A percentile compares a stretch with the other conserved stretches of the same genome.
Evolutionary conservation across 2,329 filamentous ascomycete species (phyloP).

Genomic region (Diaporthe amygdali): DNA sequence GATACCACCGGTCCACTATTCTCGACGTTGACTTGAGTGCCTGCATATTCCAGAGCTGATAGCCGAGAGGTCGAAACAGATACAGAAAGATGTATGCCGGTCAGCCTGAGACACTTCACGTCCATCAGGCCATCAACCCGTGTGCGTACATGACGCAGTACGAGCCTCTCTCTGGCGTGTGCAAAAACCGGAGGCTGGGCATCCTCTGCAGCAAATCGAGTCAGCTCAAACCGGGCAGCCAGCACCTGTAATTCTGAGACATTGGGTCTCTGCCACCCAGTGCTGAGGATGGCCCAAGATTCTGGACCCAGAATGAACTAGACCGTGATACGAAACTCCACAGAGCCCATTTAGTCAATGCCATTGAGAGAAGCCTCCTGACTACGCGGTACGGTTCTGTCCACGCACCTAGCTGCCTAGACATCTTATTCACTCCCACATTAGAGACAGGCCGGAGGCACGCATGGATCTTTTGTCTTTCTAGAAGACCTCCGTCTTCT

Average conservation of each 20-base stretch:
- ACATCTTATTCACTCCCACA: neutral
- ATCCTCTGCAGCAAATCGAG: neutral
- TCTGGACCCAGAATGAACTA: neutral
- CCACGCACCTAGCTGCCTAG: neutral
- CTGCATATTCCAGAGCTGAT: too few species aligned
- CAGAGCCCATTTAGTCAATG: slow-evolving; percentile 1
- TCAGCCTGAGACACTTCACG: too few species aligned
- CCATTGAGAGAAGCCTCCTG: neutral
- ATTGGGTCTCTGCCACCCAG: neutral
- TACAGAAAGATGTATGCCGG: too few species aligned
- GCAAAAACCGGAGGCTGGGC: neutral
- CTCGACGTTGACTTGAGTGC: neutral
- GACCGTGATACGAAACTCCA: neutral
- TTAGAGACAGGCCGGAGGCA: neutral
- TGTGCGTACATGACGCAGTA: neutral
- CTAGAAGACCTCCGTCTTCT: neutral
- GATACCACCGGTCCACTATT: neutral
- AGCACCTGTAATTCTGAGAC: slow-evolving; percentile 3
- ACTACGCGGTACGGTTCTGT: neutral
- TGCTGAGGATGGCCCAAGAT: neutral
- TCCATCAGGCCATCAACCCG: neutral
- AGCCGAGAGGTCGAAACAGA: too few species aligned
- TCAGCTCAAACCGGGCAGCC: neutral
- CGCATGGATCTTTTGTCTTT: neutral
- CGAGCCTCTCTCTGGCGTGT: neutral